Evolutionary conservation across 2,329 filamentous ascomycete genomes (phyloP).

Genomic region (Sporothrix pseudoabietina): DNA sequence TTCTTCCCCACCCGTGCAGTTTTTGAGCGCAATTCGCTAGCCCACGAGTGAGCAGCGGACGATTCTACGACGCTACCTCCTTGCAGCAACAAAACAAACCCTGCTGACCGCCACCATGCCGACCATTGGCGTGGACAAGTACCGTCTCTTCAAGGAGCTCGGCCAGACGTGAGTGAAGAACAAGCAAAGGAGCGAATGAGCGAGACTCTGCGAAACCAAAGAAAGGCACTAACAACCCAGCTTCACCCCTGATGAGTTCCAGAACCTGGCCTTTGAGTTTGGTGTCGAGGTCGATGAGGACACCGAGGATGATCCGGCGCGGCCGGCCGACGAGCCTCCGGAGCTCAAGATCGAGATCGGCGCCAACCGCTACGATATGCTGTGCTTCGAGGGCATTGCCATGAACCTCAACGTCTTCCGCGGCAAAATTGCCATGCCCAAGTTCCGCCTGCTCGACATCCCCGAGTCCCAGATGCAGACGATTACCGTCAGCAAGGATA

Average conservation of each 20-base stretch:
- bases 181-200: constrained; percentile 12
- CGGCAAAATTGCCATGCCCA: constrained; percentile 72
- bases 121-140: constrained; percentile 96
- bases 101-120: constrained; percentile 53
- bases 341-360: constrained; percentile 98
- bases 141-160: constrained; percentile 88
- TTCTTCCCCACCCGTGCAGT: not conserved
- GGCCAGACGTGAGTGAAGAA: constrained; percentile 69
- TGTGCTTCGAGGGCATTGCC: constrained; percentile 95
- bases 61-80: not conserved
- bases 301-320: constrained; percentile 69
- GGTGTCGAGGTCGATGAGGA: constrained; percentile 98
- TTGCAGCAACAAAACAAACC: not conserved
- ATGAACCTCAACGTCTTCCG: constrained; percentile 96
- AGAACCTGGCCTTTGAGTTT: constrained; percentile 97
- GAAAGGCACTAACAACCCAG: constrained; percentile 45
- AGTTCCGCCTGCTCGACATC: constrained; percentile 75
- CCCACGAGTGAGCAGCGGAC: not conserved
- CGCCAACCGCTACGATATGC: constrained; percentile 85
- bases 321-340: constrained; percentile 80
- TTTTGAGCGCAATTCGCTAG: not conserved
- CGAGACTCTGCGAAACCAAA: not conserved
- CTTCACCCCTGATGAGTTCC: constrained; percentile 91
- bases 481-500: constrained; percentile 76
- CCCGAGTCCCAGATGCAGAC: constrained; percentile 73